phyloP scores from a whole-genome alignment of 768 basidiomycete species.

The Calocera cornea region DNA sequence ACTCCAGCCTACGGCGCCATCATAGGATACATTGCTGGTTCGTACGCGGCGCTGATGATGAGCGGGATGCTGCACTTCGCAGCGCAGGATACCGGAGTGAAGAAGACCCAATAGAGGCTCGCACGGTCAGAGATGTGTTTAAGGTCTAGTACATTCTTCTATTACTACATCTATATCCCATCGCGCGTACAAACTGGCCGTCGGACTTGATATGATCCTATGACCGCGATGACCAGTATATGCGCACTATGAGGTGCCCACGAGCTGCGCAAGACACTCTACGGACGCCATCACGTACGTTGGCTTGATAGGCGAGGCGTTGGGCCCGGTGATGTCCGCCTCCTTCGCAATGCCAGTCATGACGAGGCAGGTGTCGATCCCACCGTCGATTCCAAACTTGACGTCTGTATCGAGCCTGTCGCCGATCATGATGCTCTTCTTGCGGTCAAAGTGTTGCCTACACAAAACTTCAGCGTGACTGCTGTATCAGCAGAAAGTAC shows the following conservation, averaged over 20 bases:
- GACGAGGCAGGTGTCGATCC: conserved; percentile 76
- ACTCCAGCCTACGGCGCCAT: conserved; percentile 63
- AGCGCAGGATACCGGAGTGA: conserved; percentile 7
- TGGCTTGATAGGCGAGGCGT: conserved; percentile 59
- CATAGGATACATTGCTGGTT: conserved; percentile 49
- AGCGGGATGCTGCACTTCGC: conserved; percentile 17
- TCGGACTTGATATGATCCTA: conserved; percentile 6
- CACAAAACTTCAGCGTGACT: conserved; percentile 1
- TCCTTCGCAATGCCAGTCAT: conserved; percentile 83
- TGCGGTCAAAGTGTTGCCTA: conserved; percentile 77
- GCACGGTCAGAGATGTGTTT: not conserved
- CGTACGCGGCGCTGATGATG: conserved; percentile 31
- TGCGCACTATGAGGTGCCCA: conserved; percentile 9
- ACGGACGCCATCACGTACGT: conserved; percentile 69
- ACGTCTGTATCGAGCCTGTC: conserved; percentile 95
- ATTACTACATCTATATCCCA: not conserved
- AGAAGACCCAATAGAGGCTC: not conserved
- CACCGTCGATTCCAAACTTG: conserved; percentile 76
- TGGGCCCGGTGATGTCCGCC: conserved; percentile 56
- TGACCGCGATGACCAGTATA: not conserved
- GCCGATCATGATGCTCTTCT: conserved; percentile 85
- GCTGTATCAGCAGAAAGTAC: not conserved
- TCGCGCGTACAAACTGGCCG: not conserved
- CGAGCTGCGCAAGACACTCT: conserved; percentile 48
- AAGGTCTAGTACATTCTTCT: not conserved